Evolutionary conservation across 352 stramenopile genomes (phyloP), one percentile per base, ranked within the genome.

Genomic region (Blastocystis sp.): DNA sequence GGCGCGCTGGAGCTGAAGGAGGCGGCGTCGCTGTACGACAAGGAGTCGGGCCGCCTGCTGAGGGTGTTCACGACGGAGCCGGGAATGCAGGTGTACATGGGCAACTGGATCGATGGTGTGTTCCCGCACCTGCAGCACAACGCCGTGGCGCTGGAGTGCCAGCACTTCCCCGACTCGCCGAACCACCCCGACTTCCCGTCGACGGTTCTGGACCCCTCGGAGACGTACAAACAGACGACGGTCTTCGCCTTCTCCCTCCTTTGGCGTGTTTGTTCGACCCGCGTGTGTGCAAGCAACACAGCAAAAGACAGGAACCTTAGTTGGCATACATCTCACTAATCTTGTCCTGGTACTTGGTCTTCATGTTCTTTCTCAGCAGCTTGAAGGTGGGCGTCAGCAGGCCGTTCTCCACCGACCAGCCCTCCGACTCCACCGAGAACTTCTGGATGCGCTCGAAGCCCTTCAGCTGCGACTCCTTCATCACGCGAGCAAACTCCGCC

Each of bases 371-470:
- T n/a, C 76, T 38, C 56, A 67, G 43, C 59, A 93, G 91, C 86
- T 94, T 94, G 90, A 94, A 94, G 11, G 92, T 94, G 2, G 92
- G 92, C 52, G 92, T 94, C 56, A 93, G 78, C 40, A 94, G 80
- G 34, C 91, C 89, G 80, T 93, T 93, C 76, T 93, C 91, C 17
- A 91, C 86, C 2, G 88, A 91, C 87, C 93, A 94, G 19, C 90
- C 76, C 34, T 92, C 90, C 28, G 90, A 66, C 70, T 93, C 89
- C 69, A 94, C 34, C 60, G 91, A 89, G 21, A 95, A 86, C 67
- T 92, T 92, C 28, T 91, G 82, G 9, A 93, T 90, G 11, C 89
- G 89, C 88, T 94, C 92, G 45, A 95, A 94, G 40, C 90, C 84
- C 52, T 92, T 93, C 17, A 95, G 89, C 48, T 93, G 90, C 86